Evolutionary conservation across 306 rosid species (phyloP).

Genomic region (Lathyrus sativus): DNA sequence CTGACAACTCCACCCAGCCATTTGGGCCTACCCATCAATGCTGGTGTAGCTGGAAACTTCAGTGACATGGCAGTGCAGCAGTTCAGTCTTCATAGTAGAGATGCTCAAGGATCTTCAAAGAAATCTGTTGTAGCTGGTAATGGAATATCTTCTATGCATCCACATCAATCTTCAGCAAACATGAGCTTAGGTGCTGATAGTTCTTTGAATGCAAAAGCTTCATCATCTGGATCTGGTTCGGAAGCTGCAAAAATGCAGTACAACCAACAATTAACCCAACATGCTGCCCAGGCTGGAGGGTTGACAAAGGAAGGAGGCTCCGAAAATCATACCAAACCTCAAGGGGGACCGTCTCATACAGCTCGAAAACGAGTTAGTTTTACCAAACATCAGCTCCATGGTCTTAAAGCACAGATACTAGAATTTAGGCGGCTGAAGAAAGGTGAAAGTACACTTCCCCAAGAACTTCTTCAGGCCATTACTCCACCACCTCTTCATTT

Average conservation of each 20-base stretch:
- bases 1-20: constrained; percentile 69
- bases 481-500: constrained; percentile 85
- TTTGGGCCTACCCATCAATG: constrained; percentile 53
- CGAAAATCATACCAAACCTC: constrained; percentile 48
- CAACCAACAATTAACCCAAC: constrained; percentile 60
- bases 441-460: constrained; percentile 91
- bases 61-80: constrained; percentile 56
- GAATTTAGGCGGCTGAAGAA: constrained; percentile 97
- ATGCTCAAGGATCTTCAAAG: constrained; percentile 65
- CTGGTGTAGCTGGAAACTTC: constrained; percentile 52
- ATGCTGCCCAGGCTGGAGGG: constrained; percentile 64
- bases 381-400: constrained; percentile 90
- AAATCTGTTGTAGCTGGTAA: constrained; percentile 57
- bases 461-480: constrained; percentile 89
- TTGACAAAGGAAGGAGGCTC: constrained; percentile 60
- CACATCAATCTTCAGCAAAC: constrained; percentile 61
- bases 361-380: constrained; percentile 66
- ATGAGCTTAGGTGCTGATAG: constrained; percentile 58
- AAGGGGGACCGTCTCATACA: constrained; percentile 60
- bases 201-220: constrained; percentile 51
- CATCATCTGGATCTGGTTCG: constrained; percentile 54
- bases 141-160: constrained; percentile 70
- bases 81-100: constrained; percentile 77
- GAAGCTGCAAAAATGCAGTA: constrained; percentile 62
- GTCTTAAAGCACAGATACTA: constrained; percentile 93